Base-by-base conservation (phyloP, 2,329 filamentous ascomycete species). In the Talaromyces atroroseus region DNA sequence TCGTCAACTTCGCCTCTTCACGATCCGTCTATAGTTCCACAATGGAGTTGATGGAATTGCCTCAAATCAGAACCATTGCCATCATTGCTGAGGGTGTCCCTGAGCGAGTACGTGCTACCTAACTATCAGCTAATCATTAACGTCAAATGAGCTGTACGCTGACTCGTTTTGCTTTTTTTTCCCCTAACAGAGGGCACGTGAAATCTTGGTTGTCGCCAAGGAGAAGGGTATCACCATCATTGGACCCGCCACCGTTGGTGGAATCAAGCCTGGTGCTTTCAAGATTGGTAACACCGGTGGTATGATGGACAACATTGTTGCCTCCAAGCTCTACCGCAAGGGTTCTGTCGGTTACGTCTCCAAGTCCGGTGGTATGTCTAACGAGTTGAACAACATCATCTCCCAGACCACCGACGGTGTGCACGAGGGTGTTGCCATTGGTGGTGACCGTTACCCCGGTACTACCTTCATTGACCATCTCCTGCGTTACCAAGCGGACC, bases 261-360 rank as follows among this genome's bases (percentile, higher is more conserved):
- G 94, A 71, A 97, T 99, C 81, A 99, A 97, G 86, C 94, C 94
- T 61, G 94, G 94, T 76, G 90, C 89, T 75, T 99, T 92, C 89
- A 99, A 97, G 86, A 99, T 99, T 64, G 94, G 94, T 76, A 99
- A 99, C 85, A 99, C 94, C 69, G 94, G 94, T 84, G 94, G 94
- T 78, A 99, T 99, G 94, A 99, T 99, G 94, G 94, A 99, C 85
- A 99, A 99, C 85, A 99, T 99, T 70, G 94, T 99, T 63, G 91
- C 94, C 67, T 97, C 94, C 75, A 99, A 99, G 87, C 90, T 99
- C 60, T 99, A 99, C 87, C 92, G 94, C 78, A 94, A 94, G 80
- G 94, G 94, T 68, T 97, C 94, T 67, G 92, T 99, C 65, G 94
- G 90, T 68, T 99, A 99, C 78, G 94, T 99, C 77, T 97, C 92